Percentiles rank a stretch among this genome's conserved stretches.
These are phyloP conservation scores for Lichtheimia ornata DNA, from an alignment of 371 early-diverging fungal species.

Conservation along the genomic window DNA sequence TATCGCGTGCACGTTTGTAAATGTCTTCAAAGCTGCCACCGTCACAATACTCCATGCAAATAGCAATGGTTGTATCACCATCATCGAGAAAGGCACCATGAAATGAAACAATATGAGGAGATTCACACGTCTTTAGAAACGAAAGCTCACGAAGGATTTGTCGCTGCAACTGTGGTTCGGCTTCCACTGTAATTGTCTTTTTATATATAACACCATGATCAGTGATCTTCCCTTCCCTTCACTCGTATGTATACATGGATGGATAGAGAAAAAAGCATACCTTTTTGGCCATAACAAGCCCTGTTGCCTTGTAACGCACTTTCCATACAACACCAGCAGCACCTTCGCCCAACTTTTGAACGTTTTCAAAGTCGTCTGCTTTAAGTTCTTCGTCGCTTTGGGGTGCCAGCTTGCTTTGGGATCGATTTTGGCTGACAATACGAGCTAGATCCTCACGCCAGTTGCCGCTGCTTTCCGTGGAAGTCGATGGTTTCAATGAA, in stretches of 20 bases:
- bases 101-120: slow-evolving; percentile 90
- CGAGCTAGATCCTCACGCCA: slow-evolving; percentile 41
- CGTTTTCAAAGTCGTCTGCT: slow-evolving; percentile 60
- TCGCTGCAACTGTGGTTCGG: slow-evolving; percentile 69
- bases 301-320: slow-evolving; percentile 77
- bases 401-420: slow-evolving; percentile 16
- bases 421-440: slow-evolving; percentile 32
- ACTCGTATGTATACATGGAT: too few species aligned
- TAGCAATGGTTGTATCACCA: slow-evolving; percentile 79
- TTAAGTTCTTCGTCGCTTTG: slow-evolving; percentile 37
- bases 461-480: slow-evolving; percentile 15
- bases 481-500: slow-evolving; percentile 17
- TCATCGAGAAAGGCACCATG: slow-evolving; percentile 93
- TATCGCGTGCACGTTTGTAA: slow-evolving; percentile 67
- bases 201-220: neutral
- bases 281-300: slow-evolving; percentile 91
- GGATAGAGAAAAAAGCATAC: too few species aligned
- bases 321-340: slow-evolving; percentile 91
- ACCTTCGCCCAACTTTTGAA: slow-evolving; percentile 87
- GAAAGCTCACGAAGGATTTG: slow-evolving; percentile 90
- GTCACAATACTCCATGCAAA: slow-evolving; percentile 94
- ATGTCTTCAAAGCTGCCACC: slow-evolving; percentile 84
- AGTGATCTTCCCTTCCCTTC: too few species aligned
- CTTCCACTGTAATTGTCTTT: slow-evolving; percentile 67
- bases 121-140: slow-evolving; percentile 84